Evolutionary conservation across 371 early-diverging fungal genomes (phyloP), one percentile per base, ranked within the genome.

Genomic region (Syncephalastrum monosporum): DNA sequence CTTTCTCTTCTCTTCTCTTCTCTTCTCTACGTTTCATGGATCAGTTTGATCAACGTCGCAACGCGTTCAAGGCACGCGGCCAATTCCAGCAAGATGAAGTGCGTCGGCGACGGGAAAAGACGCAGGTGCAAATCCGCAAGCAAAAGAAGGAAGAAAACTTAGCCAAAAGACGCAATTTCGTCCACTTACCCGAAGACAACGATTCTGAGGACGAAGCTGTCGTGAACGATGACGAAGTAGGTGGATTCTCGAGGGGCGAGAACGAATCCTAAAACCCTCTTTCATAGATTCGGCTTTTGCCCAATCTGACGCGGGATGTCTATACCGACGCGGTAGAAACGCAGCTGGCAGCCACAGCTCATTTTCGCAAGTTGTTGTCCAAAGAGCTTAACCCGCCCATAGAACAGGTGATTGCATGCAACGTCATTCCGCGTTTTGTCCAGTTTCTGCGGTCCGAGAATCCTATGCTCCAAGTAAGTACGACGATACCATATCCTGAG

Each of bases 361-460:
- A 87, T 56, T 99, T 99, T 82, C 85, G 99, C 71, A 95, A 96
- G 72, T 78, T 98, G 15, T 89, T 99, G 41, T 96, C 98, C 43
- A 97, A 98, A 71, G 99, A 99, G 77, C 88, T 83, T 56, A 92
- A 93, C 74, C 99, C 99, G 42, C 99, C 99, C 41, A 99, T 99
- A 67, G 92, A 94, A 59, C 93, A 93, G 68, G 97, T 99, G 44
- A 97, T 99, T 66, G 82, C 75, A 49, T 88, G 91, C 63, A 95
- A 95, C 25, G 97, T 97, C 45, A 91, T 99, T 14, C 95, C 99
- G 13, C 83, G 91, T 51, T 97, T 99, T 76, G 96, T 99, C 41
- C 90, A 97, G 74, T 95, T 99, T 63, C 76, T 99, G 59, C 71
- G 82, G 54, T 85, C 87, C 48, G 84, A 76, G 21, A 82, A 96